Percentiles rank a stretch among this genome's conserved stretches.
Evolutionary conservation across 2,329 filamentous ascomycete species (phyloP).

Genomic region (Basipetospora chlamydospora): DNA sequence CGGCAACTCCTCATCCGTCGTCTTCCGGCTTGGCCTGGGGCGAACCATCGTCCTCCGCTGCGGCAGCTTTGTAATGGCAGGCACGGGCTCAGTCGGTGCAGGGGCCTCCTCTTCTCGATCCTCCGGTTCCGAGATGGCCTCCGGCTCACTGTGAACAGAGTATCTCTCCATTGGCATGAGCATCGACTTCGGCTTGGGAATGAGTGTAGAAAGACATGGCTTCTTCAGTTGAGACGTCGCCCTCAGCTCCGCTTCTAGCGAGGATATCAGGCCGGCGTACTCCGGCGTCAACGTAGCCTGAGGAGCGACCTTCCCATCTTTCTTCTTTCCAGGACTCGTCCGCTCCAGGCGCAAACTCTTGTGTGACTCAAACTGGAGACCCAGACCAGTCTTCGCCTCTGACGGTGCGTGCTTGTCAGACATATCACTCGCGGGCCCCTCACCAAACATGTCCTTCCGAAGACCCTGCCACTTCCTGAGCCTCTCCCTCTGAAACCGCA

Average conservation of each 20-base stretch:
- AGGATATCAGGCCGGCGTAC: conserved; percentile 27
- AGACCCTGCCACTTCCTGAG: conserved; percentile 64
- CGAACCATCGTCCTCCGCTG: neutral
- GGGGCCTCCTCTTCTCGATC: conserved; percentile 33
- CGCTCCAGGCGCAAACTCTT: conserved; percentile 27
- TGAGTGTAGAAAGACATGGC: neutral
- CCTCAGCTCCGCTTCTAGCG: conserved; percentile 26
- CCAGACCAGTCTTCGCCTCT: conserved; percentile 26
- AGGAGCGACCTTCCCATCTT: conserved; percentile 8
- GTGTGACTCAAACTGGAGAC: conserved; percentile 40
- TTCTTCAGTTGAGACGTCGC: conserved; percentile 10
- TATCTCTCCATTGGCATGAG: neutral
- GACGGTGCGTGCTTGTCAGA: conserved; percentile 2
- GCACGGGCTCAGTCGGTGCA: neutral
- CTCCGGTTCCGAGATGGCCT: conserved; percentile 33
- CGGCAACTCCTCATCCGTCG: neutral
- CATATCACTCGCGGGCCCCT: conserved; percentile 8
- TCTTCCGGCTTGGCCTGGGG: neutral
- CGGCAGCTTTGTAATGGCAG: conserved; percentile 1
- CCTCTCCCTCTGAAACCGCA: conserved; percentile 51
- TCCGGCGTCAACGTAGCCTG: conserved; percentile 20
- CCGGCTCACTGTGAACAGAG: conserved; percentile 8
- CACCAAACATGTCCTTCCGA: conserved; percentile 30
- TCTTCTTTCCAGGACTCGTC: conserved; percentile 15
- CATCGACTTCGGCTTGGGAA: neutral